These are phyloP conservation scores for Raphanus hybrid DNA, from an alignment of 441 rosid species.

Conservation along the genomic window DNA sequence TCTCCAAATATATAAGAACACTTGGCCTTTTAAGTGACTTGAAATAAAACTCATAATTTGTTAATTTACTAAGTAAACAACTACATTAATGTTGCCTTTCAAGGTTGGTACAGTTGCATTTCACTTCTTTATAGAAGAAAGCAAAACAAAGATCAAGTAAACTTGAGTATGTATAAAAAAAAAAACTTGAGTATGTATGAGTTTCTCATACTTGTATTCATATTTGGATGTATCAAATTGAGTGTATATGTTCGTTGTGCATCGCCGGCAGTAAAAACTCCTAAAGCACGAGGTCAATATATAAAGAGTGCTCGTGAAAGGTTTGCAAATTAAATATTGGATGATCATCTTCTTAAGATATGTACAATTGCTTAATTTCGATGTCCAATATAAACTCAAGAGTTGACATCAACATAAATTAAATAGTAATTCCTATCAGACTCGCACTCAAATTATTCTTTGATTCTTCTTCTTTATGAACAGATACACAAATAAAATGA, in stretches of 20 bases:
- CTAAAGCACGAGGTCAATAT: neutral
- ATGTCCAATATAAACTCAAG: too few species aligned
- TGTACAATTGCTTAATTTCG: too few species aligned
- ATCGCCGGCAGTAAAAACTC: neutral
- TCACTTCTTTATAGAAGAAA: neutral
- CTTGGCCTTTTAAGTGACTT: neutral
- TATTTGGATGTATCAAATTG: neutral
- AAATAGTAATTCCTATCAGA: neutral
- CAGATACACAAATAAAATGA: too few species aligned
- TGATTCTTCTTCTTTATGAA: too few species aligned
- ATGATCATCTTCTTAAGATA: neutral
- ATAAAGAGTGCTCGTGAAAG: neutral
- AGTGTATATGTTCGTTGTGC: neutral
- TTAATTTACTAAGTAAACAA: neutral
- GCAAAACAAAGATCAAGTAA: neutral
- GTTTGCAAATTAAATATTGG: neutral
- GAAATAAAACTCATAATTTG: neutral
- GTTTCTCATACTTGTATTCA: neutral
- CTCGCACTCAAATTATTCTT: conserved; percentile 25
- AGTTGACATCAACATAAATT: too few species aligned
- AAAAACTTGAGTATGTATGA: neutral
- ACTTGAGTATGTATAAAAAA: neutral
- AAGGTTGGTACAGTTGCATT: neutral
- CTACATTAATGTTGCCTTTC: neutral
- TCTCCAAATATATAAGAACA: neutral